Evolutionary conservation across 2,329 filamentous ascomycete genomes (phyloP).

Genomic region (Fusarium sp.): DNA sequence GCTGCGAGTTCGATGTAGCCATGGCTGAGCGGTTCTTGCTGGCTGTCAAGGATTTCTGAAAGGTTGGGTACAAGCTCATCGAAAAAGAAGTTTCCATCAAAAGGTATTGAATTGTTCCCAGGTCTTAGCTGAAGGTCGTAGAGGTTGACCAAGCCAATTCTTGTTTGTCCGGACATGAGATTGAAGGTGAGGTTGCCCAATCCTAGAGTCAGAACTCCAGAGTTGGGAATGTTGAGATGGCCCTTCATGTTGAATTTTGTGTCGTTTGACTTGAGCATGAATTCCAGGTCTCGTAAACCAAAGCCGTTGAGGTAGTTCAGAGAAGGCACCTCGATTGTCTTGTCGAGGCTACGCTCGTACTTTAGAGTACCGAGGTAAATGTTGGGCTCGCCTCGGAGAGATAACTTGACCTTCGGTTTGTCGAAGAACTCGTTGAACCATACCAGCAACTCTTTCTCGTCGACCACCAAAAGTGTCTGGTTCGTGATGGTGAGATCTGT

Average conservation of each 20-base stretch:
- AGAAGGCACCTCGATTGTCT: constrained; percentile 55
- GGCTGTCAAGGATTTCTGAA: constrained; percentile 52
- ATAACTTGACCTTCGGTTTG: constrained; percentile 50
- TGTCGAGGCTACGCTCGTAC: constrained; percentile 54
- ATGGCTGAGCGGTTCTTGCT: constrained; percentile 51
- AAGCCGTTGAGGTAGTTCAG: constrained; percentile 57
- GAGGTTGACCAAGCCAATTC: constrained; percentile 54
- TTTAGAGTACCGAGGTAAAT: constrained; percentile 56
- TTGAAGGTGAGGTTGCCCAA: constrained; percentile 62
- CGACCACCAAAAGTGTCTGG: constrained; percentile 51
- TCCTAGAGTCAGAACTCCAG: constrained; percentile 56
- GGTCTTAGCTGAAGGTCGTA: constrained; percentile 56
- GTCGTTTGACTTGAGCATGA: constrained; percentile 53
- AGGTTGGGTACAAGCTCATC: constrained; percentile 57
- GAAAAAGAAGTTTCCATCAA: constrained; percentile 57
- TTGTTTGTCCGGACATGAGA: constrained; percentile 54
- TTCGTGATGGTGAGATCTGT: constrained; percentile 52
- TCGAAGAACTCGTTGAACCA: constrained; percentile 58
- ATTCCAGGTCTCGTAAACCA: constrained; percentile 52
- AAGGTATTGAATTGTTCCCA: constrained; percentile 57
- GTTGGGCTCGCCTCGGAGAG: constrained; percentile 51
- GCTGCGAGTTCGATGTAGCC: constrained; percentile 58
- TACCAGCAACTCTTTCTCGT: constrained; percentile 54
- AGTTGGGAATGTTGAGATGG: constrained; percentile 59
- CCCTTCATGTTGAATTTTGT: constrained; percentile 59